A percentile compares a stretch with the other conserved stretches of the same genome.
These are phyloP conservation scores for Schwanniomyces etchellsii DNA, from an alignment of 1,139 yeast species.

Conservation along the genomic window DNA sequence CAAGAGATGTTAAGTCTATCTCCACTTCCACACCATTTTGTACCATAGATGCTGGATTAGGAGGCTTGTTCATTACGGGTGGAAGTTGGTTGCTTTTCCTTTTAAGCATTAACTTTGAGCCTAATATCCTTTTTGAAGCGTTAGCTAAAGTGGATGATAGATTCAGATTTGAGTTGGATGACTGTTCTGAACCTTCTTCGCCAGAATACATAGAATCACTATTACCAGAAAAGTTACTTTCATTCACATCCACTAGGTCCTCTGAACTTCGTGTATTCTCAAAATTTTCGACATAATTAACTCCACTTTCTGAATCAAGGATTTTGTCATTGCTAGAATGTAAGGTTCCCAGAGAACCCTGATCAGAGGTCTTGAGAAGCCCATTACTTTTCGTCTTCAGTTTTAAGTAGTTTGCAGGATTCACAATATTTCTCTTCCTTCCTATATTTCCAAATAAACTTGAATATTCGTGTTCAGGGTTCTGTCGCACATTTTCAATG, in stretches of 20 bases:
- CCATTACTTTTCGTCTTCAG: constrained; percentile 15
- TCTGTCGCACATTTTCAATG: not conserved
- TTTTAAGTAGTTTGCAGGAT: constrained; percentile 18
- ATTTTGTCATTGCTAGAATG: too few species aligned
- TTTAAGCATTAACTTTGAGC: constrained; percentile 30
- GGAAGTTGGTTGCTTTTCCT: constrained; percentile 10
- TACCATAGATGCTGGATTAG: constrained; percentile 17
- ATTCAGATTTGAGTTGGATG: constrained; percentile 1
- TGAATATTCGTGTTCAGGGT: constrained; percentile 37
- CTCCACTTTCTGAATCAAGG: too few species aligned
- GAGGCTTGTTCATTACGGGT: constrained; percentile 1
- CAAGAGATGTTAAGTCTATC: constrained; percentile 35
- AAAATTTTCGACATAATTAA: too few species aligned
- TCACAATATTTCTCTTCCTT: constrained; percentile 30
- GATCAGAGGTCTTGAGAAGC: not conserved
- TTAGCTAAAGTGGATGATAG: constrained; percentile 20
- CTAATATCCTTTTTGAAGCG: constrained; percentile 37
- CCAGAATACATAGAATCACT: constrained; percentile 1
- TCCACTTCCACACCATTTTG: constrained; percentile 35
- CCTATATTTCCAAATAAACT: constrained; percentile 44
- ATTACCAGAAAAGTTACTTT: constrained; percentile 1
- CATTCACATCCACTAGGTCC: not conserved
- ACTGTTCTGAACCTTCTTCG: not conserved
- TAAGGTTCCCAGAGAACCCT: not conserved
- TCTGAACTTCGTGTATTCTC: not conserved